phyloP scores from a whole-genome alignment of 257 asterid species.

The Orobanche coerulescens region DNA sequence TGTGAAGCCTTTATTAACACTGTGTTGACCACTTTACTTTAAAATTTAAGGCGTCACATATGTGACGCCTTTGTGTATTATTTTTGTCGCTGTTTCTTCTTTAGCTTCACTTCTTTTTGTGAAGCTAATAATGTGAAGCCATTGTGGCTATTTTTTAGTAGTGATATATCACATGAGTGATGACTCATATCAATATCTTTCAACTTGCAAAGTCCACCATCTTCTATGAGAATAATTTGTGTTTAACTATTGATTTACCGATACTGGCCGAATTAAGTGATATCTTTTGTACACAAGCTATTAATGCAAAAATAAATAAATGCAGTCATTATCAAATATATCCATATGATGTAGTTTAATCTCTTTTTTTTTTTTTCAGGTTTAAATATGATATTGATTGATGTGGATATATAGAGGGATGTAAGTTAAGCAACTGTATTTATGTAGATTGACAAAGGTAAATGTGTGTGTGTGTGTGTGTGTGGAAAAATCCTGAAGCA shows the following conservation, averaged over 20 bases:
- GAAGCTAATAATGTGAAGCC: too few relatives aligned
- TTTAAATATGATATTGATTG: constrained; percentile 21
- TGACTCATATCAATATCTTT: too few relatives aligned
- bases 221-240: too few relatives aligned
- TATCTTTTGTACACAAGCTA: constrained; percentile 22
- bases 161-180: too few relatives aligned
- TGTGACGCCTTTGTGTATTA: too few relatives aligned
- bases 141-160: too few relatives aligned
- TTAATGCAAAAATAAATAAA: constrained; percentile 15
- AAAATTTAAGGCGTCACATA: too few relatives aligned
- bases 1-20: too few relatives aligned
- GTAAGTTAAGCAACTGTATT: constrained; percentile 19
- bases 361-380: constrained; percentile 17
- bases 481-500: constrained; percentile 22
- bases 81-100: too few relatives aligned
- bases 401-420: constrained; percentile 20
- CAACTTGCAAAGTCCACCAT: too few relatives aligned
- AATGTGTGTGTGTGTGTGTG: constrained; percentile 18
- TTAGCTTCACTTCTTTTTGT: too few relatives aligned
- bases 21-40: too few relatives aligned
- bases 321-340: constrained; percentile 27
- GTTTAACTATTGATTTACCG: background rate
- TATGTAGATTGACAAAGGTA: constrained; percentile 18
- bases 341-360: constrained; percentile 18
- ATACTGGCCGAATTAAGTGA: background rate